A percentile compares a stretch with the other conserved stretches of the same genome.
These are phyloP conservation scores for Entomortierella chlamydospora DNA, from an alignment of 192 early-diverging fungal genomes.

Conservation along the genomic window DNA sequence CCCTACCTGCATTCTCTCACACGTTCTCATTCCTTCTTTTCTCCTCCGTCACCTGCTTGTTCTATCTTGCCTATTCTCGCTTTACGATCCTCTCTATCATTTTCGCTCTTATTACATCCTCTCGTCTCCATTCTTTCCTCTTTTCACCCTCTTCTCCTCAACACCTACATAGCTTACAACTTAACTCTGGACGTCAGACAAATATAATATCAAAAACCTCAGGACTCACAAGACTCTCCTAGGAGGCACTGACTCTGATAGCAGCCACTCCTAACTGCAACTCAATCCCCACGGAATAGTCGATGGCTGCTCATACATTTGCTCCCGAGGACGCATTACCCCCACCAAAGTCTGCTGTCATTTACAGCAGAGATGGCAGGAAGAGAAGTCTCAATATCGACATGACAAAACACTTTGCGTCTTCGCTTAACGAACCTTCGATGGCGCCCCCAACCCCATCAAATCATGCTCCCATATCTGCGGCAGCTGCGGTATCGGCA, in stretches of 20 bases:
- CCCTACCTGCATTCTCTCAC: too few relatives aligned
- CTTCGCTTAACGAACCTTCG: conserved; percentile 34
- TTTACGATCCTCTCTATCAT: not conserved
- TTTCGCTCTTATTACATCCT: not conserved
- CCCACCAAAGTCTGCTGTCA: conserved; percentile 55
- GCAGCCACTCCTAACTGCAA: not conserved
- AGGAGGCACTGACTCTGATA: conserved; percentile 4
- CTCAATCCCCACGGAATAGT: conserved; percentile 1
- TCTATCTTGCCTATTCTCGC: not conserved
- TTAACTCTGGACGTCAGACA: not conserved
- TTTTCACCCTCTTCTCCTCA: not conserved
- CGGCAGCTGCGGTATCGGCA: not conserved
- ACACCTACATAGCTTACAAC: not conserved
- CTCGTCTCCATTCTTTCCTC: not conserved
- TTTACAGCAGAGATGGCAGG: conserved; percentile 58
- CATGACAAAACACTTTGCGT: conserved; percentile 44
- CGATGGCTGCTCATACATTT: conserved; percentile 54
- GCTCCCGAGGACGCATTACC: conserved; percentile 55
- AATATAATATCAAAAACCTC: not conserved
- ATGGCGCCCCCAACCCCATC: conserved; percentile 20
- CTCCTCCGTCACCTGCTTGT: not conserved
- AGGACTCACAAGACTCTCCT: conserved; percentile 2
- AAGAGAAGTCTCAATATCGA: conserved; percentile 54
- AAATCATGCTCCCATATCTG: conserved; percentile 2
- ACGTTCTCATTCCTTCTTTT: not conserved